Base-by-base conservation (phyloP, 2,329 filamentous ascomycete species). In the Xylariaceae sp. region DNA sequence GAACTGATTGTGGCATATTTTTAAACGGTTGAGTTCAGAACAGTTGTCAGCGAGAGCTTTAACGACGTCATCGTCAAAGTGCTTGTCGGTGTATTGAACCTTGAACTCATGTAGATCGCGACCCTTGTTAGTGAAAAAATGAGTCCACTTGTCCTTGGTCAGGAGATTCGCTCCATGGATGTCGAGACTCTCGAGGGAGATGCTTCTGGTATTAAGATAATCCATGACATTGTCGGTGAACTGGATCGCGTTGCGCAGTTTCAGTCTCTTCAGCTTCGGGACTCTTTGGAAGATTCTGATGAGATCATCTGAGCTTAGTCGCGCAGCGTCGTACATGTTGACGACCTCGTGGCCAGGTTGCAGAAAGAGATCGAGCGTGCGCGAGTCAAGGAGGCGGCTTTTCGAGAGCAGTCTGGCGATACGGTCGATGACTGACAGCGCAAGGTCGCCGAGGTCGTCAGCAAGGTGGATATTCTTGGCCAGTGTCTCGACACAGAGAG, bases 151-250 rank as follows among this genome's bases (percentile, higher is more conserved):
- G 3, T 73, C 68, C 44, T 92, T 81, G 8, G 83, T 81, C 12
- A 97, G 68, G 1, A 97, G 76, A 50, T 95, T 97, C 8, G 87
- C 80, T 9, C 88, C 86, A 47, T 92, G 83, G 0, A 97, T 71
- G 47, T 88, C 85, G 30, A 97, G 70, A 40, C 78, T 73, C 43
- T 80, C 75, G n/a, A 96, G 68, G 7, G 74, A 63, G 34, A 78
- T 74, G 34, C 84, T 74, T 33, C 86, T 84, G 39, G 80, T 79
- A 14, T 86, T 69, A 54, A 96, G 75, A 59, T 90, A 95, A 36
- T 87, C 77, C 61, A 96, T 74, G 29, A 88, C 84, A 27, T 72
- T 71, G 54, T 96, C 85, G 62, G 94, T 95, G 70, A 96, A 83
- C 56, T 95, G 89, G 34, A 92, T 85, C n/a, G 83, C 87, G 54